Evolutionary conservation across 495 filamentous ascomycete species (phyloP).

Genomic region (Hyaloscypha finlandica): DNA sequence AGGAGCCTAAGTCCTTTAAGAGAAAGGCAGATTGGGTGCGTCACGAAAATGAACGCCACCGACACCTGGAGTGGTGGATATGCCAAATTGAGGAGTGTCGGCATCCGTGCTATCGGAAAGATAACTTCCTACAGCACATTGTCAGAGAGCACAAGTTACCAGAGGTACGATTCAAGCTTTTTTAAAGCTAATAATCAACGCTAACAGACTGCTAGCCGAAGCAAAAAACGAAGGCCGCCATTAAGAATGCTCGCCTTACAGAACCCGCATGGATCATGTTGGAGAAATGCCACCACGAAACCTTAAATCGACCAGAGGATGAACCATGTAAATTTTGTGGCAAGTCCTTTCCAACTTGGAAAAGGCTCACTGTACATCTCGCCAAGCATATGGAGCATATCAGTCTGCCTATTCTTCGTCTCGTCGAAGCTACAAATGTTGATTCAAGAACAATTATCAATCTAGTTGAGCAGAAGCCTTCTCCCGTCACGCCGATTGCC

Average conservation of each 20-base stretch:
- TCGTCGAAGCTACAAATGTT: too few species aligned
- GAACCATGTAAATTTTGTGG: slow-evolving; percentile 92
- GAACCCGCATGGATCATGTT: slow-evolving; percentile 74
- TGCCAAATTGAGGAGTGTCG: slow-evolving; percentile 79
- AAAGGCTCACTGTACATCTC: slow-evolving; percentile 89
- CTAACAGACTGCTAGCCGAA: too few species aligned
- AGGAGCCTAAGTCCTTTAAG: slow-evolving; percentile 92
- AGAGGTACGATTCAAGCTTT: slow-evolving; percentile 54
- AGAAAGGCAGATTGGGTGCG: slow-evolving; percentile 98
- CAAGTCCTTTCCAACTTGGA: slow-evolving; percentile 80
- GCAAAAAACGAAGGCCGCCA: slow-evolving; percentile 52
- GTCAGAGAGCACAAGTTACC: slow-evolving; percentile 88
- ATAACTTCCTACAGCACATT: slow-evolving; percentile 94
- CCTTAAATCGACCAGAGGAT: slow-evolving; percentile 60
- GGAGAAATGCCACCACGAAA: slow-evolving; percentile 75
- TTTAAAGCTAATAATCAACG: too few species aligned
- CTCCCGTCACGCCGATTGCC: too few species aligned
- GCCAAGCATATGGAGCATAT: slow-evolving; percentile 97
- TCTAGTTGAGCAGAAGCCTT: too few species aligned
- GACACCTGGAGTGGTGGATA: slow-evolving; percentile 90
- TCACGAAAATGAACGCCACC: slow-evolving; percentile 90
- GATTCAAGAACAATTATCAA: too few species aligned
- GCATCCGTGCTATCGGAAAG: slow-evolving; percentile 84
- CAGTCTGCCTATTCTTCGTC: slow-evolving; percentile 39
- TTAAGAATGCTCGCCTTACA: slow-evolving; percentile 51